Evolutionary conservation across 495 filamentous ascomycete genomes (phyloP).

Genomic region (Stereocaulon alpinum): DNA sequence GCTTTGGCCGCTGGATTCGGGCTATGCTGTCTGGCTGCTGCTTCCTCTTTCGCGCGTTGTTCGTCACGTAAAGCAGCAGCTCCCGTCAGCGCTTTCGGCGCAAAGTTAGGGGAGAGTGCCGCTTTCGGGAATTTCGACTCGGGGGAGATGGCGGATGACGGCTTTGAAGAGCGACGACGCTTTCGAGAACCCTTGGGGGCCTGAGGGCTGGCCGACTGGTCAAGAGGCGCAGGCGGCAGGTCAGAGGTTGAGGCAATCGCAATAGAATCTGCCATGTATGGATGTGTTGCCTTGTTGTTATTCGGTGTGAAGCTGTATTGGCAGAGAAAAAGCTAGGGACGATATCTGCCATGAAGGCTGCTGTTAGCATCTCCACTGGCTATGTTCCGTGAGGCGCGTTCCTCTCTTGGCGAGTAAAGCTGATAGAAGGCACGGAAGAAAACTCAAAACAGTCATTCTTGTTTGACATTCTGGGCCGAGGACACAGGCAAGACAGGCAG

Average conservation of each 20-base stretch:
- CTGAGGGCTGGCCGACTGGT: not conserved
- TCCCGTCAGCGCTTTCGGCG: slow-evolving; percentile 22
- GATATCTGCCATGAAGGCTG: not conserved
- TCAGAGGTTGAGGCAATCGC: slow-evolving; percentile 1
- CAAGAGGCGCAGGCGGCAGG: not conserved
- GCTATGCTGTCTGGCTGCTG: slow-evolving; percentile 17
- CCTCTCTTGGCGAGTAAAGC: not conserved
- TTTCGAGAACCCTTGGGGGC: slow-evolving; percentile 18
- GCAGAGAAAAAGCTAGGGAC: not conserved
- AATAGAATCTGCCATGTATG: slow-evolving; percentile 17
- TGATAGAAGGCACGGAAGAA: not conserved
- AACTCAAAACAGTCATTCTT: not conserved
- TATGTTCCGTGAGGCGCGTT: not conserved
- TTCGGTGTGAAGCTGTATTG: not conserved
- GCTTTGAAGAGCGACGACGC: slow-evolving; percentile 19
- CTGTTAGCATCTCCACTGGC: slow-evolving; percentile 1
- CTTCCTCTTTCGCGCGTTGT: slow-evolving; percentile 12
- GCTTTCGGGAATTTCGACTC: slow-evolving; percentile 18
- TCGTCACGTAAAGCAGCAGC: slow-evolving; percentile 24
- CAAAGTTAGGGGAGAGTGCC: slow-evolving; percentile 17
- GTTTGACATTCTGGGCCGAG: not conserved
- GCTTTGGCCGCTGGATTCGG: slow-evolving; percentile 22
- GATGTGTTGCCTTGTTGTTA: not conserved
- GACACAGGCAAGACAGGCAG: not conserved
- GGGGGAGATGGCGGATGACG: slow-evolving; percentile 9